phyloP scores from a whole-genome alignment of 1,139 yeast genomes.

The Candida neerlandica region DNA sequence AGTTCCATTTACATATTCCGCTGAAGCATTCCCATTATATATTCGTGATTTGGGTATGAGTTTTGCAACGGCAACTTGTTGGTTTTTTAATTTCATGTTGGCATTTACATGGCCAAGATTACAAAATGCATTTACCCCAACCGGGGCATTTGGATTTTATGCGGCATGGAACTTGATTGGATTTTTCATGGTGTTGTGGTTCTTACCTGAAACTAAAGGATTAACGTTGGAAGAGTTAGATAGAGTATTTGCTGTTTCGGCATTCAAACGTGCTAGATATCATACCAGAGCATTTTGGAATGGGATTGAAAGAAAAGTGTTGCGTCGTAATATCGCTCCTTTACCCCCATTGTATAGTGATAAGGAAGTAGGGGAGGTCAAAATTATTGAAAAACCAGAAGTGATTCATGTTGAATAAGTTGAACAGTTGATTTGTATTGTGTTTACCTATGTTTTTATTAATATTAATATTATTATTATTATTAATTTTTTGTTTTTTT shows the following conservation, averaged over 20 bases:
- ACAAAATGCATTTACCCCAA: conserved; percentile 63
- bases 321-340: conserved; percentile 47
- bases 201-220: conserved; percentile 71
- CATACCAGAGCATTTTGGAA: conserved; percentile 50
- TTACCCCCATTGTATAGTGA: conserved; percentile 58
- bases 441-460: no score
- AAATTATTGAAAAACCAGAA: conserved; percentile 63
- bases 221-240: conserved; percentile 73
- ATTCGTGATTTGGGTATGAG: conserved; percentile 88
- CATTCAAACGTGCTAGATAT: conserved; percentile 55
- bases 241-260: conserved; percentile 64
- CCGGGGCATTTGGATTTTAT: conserved; percentile 88
- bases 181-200: conserved; percentile 65
- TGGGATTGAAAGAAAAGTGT: conserved; percentile 43
- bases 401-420: conserved; percentile 45
- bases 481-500: no score
- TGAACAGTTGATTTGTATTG: no score
- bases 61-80: conserved; percentile 78
- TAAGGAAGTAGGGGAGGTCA: conserved; percentile 60
- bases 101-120: conserved; percentile 82
- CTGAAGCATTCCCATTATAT: conserved; percentile 81
- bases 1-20: conserved; percentile 87
- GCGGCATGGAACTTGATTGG: conserved; percentile 87
- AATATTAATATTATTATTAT: no score
- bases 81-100: conserved; percentile 82